Conservation (phyloP, 2,329 filamentous ascomycete species). For the Phialemoniopsis sp. region DNA sequence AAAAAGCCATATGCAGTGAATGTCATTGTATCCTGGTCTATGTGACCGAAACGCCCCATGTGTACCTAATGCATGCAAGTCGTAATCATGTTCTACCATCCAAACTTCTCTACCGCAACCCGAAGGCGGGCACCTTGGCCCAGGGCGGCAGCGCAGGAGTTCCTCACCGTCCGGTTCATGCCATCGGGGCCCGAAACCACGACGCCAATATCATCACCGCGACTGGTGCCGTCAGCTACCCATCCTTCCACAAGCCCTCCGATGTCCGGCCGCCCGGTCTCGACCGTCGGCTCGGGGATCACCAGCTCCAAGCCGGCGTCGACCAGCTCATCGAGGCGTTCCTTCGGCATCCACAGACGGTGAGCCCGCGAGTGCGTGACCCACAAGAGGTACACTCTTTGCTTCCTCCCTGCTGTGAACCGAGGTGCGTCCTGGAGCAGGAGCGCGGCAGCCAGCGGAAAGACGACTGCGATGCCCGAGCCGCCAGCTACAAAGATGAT, state of each 20-base stretch:
- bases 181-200: slow-evolving; percentile 61
- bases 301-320: slow-evolving; percentile 45
- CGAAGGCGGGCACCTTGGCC: slow-evolving; percentile 41
- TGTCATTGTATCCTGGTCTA: too few species aligned
- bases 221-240: slow-evolving; percentile 16
- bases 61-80: too few species aligned
- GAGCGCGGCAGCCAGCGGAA: slow-evolving; percentile 54
- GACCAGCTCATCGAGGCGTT: slow-evolving; percentile 43
- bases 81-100: slow-evolving; percentile 58
- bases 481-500: slow-evolving; percentile 58
- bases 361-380: slow-evolving; percentile 51
- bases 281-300: slow-evolving; percentile 48
- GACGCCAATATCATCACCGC: slow-evolving; percentile 36
- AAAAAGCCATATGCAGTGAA: too few species aligned
- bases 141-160: slow-evolving; percentile 47
- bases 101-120: slow-evolving; percentile 63
- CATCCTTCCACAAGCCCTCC: slow-evolving; percentile 32
- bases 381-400: slow-evolving; percentile 52
- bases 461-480: slow-evolving; percentile 61
- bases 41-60: too few species aligned
- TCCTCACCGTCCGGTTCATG: slow-evolving; percentile 56
- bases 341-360: slow-evolving; percentile 45
- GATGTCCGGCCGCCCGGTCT: slow-evolving; percentile 51
- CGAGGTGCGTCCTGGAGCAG: slow-evolving; percentile 18
- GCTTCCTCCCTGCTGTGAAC: slow-evolving; percentile 10